Percentiles rank a stretch among this genome's conserved stretches.
These are phyloP conservation scores for Calendula officinalis DNA, from an alignment of 129 eudicot species.

Conservation along the genomic window DNA sequence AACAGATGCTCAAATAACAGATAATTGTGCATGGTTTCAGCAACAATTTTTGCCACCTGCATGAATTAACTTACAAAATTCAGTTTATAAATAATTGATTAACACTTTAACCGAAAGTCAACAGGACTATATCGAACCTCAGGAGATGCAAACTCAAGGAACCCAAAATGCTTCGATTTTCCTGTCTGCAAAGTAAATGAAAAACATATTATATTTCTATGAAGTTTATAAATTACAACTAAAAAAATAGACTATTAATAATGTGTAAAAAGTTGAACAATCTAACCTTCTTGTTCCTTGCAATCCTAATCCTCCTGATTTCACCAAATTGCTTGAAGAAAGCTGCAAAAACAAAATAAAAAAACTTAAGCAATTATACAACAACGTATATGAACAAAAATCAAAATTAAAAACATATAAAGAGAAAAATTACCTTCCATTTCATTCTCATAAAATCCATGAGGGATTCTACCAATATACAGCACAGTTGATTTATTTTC, in stretches of 20 bases:
- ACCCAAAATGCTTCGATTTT: constrained; percentile 93
- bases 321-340: constrained; percentile 88
- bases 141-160: constrained; percentile 83
- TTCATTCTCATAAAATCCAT: constrained; percentile 92
- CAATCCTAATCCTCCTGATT: constrained; percentile 65
- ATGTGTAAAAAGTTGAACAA: not conserved
- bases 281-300: constrained; percentile 76
- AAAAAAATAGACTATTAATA: too few relatives aligned
- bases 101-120: not conserved
- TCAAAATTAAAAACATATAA: not conserved
- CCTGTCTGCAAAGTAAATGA: constrained; percentile 55
- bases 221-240: too few relatives aligned
- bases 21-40: constrained; percentile 92
- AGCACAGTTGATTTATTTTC: constrained; percentile 68
- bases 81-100: not conserved
- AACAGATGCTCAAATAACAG: constrained; percentile 82
- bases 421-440: constrained; percentile 61
- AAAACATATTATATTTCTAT: not conserved
- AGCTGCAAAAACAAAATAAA: constrained; percentile 36
- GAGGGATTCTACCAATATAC: constrained; percentile 90
- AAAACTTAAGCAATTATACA: not conserved
- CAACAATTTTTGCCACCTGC: constrained; percentile 94
- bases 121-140: constrained; percentile 48
- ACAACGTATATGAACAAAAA: not conserved
- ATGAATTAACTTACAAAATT: not conserved